Conservation (phyloP, 495 filamentous ascomycete species). For the Neurospora discreta region DNA sequence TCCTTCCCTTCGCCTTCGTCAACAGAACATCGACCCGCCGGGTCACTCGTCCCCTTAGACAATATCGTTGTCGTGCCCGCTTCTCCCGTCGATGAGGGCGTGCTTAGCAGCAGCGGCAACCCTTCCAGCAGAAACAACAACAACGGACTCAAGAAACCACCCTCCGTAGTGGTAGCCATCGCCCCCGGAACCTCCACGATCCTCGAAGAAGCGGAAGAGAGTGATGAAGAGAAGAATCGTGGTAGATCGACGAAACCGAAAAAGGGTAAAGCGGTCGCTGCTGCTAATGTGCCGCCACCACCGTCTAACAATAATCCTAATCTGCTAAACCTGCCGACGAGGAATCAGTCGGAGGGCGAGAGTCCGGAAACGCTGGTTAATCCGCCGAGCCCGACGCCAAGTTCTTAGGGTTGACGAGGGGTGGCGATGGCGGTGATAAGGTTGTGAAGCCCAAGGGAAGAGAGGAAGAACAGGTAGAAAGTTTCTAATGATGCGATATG, state of each 20-base stretch:
- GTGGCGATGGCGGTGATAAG: background rate
- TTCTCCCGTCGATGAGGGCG: background rate
- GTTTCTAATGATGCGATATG: background rate
- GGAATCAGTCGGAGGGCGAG: conserved; percentile 9
- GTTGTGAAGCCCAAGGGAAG: background rate
- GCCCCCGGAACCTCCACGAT: background rate
- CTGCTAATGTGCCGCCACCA: background rate
- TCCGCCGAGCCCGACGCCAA: background rate
- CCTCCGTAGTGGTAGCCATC: background rate
- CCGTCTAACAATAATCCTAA: background rate
- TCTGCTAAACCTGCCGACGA: background rate
- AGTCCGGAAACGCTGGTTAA: conserved; percentile 19
- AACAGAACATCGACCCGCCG: background rate
- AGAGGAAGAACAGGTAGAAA: background rate
- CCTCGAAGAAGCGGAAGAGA: background rate
- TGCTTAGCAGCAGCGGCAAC: background rate
- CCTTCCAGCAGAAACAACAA: background rate
- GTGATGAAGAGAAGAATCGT: background rate
- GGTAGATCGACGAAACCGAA: conserved; percentile 2
- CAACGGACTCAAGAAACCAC: background rate
- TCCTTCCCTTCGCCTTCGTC: background rate
- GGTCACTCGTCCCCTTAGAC: background rate
- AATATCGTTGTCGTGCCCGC: background rate
- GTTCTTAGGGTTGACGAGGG: background rate
- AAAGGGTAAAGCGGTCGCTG: conserved; percentile 5